These are phyloP conservation scores for Pleurotus tuoliensis DNA, from an alignment of 768 basidiomycete species.

Conservation along the genomic window DNA sequence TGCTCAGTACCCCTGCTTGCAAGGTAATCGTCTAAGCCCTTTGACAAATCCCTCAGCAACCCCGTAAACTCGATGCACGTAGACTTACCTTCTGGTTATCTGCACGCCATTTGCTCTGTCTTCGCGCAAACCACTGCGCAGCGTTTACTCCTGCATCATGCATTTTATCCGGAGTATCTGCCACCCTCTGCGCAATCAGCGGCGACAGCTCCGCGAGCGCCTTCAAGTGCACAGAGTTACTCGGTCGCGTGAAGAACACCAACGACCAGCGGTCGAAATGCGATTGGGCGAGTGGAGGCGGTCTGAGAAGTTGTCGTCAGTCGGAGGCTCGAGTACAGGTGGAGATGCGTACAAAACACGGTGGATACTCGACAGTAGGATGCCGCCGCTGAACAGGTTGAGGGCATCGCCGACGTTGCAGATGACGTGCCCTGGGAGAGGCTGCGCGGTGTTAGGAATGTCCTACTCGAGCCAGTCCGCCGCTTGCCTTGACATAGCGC, in stretches of 20 bases:
- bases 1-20: conserved; percentile 17
- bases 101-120: conserved; percentile 16
- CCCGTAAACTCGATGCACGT: too few relatives aligned
- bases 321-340: not conserved
- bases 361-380: conserved; percentile 39
- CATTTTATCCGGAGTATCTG: conserved; percentile 17
- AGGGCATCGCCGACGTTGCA: conserved; percentile 46
- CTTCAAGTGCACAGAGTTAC: conserved; percentile 39
- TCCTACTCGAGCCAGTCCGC: not conserved
- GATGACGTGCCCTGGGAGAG: conserved; percentile 39
- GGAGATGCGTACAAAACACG: conserved; percentile 31
- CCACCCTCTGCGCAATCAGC: conserved; percentile 39
- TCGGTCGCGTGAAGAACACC: conserved; percentile 59
- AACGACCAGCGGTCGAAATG: conserved; percentile 51
- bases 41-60: not conserved
- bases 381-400: conserved; percentile 41
- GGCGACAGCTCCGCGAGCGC: conserved; percentile 42
- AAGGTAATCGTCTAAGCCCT: conserved; percentile 12
- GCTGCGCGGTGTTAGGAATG: conserved; percentile 19
- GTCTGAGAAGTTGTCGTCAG: conserved; percentile 14
- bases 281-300: conserved; percentile 50
- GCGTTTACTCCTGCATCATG: conserved; percentile 22
- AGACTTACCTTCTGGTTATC: conserved; percentile 17
- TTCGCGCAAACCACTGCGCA: conserved; percentile 24
- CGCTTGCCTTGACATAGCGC: conserved; percentile 37